Conservation (phyloP, 176 grass and related monocot genomes). For the Typha latifolia region DNA sequence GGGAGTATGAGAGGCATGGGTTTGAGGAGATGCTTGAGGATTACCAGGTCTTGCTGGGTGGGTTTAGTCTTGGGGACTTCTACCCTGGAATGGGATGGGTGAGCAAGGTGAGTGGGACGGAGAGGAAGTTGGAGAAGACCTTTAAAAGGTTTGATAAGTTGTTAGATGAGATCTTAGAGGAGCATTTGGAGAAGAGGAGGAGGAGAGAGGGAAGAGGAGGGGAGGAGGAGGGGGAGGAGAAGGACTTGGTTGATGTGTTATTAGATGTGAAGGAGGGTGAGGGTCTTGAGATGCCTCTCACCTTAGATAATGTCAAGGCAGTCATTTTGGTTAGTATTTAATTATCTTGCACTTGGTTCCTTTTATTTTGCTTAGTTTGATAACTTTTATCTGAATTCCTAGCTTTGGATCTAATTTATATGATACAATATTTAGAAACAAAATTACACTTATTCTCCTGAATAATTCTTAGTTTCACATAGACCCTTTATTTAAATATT, state of each 20-base stretch:
- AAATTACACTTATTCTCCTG: no score
- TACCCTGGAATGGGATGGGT: constrained; percentile 26
- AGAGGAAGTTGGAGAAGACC: neutral
- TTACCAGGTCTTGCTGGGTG: constrained; percentile 24
- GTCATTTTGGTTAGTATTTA: neutral
- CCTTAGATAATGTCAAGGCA: neutral
- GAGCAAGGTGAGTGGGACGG: constrained; percentile 13
- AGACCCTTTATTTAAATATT: no score
- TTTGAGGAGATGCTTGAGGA: constrained; percentile 34
- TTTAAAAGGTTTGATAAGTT: constrained; percentile 4
- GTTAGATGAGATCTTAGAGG: constrained; percentile 23
- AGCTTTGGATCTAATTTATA: no score
- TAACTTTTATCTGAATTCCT: neutral
- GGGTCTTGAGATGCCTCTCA: constrained; percentile 16
- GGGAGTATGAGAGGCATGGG: constrained; percentile 20
- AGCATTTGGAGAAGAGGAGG: neutral
- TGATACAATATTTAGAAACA: no score
- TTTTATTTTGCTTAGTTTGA: neutral
- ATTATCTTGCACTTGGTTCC: neutral
- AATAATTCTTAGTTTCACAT: no score
- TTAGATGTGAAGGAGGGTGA: constrained; percentile 19
- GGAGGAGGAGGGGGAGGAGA: neutral
- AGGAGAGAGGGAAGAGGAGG: neutral
- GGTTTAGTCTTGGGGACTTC: constrained; percentile 51
- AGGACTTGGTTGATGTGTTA: constrained; percentile 26